Percentiles rank a stretch among this genome's conserved stretches.
phyloP scores from a whole-genome alignment of 1,139 yeast genomes.

The Suzukiozyma palmioleophila region DNA sequence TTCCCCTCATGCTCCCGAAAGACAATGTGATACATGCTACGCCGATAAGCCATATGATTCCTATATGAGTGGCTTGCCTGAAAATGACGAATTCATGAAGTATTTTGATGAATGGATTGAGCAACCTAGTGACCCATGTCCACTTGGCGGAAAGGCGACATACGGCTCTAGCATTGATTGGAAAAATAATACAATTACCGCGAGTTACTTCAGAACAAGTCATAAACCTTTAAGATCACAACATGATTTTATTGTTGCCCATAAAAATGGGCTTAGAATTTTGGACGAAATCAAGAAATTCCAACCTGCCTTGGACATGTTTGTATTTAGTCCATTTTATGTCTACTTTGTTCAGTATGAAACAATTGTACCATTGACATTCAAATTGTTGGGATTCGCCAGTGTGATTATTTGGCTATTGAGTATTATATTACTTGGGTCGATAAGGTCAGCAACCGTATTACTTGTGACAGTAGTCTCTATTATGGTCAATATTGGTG shows the following conservation, averaged over 20 bases:
- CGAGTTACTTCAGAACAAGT: slow-evolving; percentile 75
- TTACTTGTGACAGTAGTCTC: slow-evolving; percentile 57
- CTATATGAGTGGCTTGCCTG: slow-evolving; percentile 82
- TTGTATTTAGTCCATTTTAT: slow-evolving; percentile 91
- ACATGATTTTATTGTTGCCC: slow-evolving; percentile 76
- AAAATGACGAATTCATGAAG: slow-evolving; percentile 65
- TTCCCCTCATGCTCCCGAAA: slow-evolving; percentile 60
- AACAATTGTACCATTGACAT: slow-evolving; percentile 54
- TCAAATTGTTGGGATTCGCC: slow-evolving; percentile 54
- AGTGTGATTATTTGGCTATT: slow-evolving; percentile 50
- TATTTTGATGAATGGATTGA: slow-evolving; percentile 80
- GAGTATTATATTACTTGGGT: slow-evolving; percentile 61
- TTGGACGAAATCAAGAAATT: slow-evolving; percentile 49
- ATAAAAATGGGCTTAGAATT: slow-evolving; percentile 68
- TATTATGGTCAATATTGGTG: slow-evolving; percentile 72
- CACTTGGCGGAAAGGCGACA: slow-evolving; percentile 94
- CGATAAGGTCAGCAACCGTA: slow-evolving; percentile 54
- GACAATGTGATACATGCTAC: slow-evolving; percentile 73
- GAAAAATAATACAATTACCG: slow-evolving; percentile 34
- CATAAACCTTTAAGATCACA: slow-evolving; percentile 82
- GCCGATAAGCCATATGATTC: slow-evolving; percentile 61
- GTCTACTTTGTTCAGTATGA: slow-evolving; percentile 87
- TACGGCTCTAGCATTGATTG: slow-evolving; percentile 59
- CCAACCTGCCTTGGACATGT: slow-evolving; percentile 48
- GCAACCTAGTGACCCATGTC: slow-evolving; percentile 86